Evolutionary conservation across 2,329 filamentous ascomycete genomes (phyloP), one percentile per base, ranked within the genome.

Genomic region (Aspergillus chevalieri): DNA sequence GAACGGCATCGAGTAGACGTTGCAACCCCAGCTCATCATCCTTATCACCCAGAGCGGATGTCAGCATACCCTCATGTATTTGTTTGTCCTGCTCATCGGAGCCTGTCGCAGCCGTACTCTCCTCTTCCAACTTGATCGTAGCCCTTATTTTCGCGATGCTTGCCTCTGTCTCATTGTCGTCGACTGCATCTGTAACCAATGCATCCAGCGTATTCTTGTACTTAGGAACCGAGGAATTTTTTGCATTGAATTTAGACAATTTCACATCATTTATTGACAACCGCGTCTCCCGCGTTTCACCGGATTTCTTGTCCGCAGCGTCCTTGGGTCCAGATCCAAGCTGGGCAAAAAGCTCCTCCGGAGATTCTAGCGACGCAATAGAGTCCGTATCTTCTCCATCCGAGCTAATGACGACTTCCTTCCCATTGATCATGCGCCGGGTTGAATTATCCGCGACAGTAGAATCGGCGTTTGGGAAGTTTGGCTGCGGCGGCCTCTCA

Each of bases 361-460:
- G 73, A 24, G 78, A 76, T 51, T 78, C 77, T 17, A 82, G 60
- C 1, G 75, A 78, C 46, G 69, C 74, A 50, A 79, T 73, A 0
- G 84, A 85, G 44, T 80, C 77, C 24, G 77, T 78, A 15, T 79
- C 79, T n/a, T 87, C 85, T 8, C 86, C 85, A 60, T 91, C 87
- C 0, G 87, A 90, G 47, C 81, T 84, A 43, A 77, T 77, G 38
- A 91, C 73, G 3, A 77, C 64, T 48, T 76, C 67, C 47, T 75
- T 64, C 2, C 80, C 80, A 57, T 78, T 86, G 48, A 85, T 71
- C 10, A 81, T 68, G 58, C 81, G 74, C 64, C 81, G 73, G 51
- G 75, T 70, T 44, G 59, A 56, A 36, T 62, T 59, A 47, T 17
- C 34, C 34, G 34, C 17, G n/a, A 17, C n/a, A 38, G n/a, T 19